Evolutionary conservation across 371 early-diverging fungal genomes (phyloP).

Genomic region (Mucor ambiguus): DNA sequence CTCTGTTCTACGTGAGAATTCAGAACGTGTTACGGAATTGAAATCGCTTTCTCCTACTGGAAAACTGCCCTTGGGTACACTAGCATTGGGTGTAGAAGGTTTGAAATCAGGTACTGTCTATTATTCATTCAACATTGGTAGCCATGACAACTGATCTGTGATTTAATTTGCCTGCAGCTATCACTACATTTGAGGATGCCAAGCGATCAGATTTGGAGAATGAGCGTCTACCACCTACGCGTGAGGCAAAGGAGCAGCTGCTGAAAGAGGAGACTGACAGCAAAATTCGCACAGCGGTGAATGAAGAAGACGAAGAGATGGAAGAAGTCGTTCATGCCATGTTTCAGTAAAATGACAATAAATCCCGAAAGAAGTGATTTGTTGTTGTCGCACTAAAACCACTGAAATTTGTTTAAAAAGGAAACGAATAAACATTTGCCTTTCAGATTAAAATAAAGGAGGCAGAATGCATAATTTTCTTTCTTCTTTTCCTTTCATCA

Average conservation of each 20-base stretch:
- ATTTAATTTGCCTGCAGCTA: slow-evolving; percentile 49
- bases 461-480: slow-evolving; percentile 2
- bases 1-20: slow-evolving; percentile 86
- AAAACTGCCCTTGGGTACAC: slow-evolving; percentile 80
- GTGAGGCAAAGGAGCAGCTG: slow-evolving; percentile 52
- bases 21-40: slow-evolving; percentile 90
- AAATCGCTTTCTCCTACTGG: slow-evolving; percentile 86
- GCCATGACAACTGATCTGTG: not conserved
- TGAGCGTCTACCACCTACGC: slow-evolving; percentile 88
- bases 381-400: slow-evolving; percentile 13
- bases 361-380: slow-evolving; percentile 4
- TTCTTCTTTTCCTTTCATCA: slow-evolving; percentile 3
- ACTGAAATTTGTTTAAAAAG: slow-evolving; percentile 9
- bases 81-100: slow-evolving; percentile 91
- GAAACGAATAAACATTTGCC: slow-evolving; percentile 21
- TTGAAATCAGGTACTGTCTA: slow-evolving; percentile 69
- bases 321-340: slow-evolving; percentile 51
- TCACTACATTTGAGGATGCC: slow-evolving; percentile 92
- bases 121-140: not conserved
- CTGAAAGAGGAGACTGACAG: slow-evolving; percentile 55
- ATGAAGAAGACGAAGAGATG: slow-evolving; percentile 48
- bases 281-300: slow-evolving; percentile 51
- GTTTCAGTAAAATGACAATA: slow-evolving; percentile 23
- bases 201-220: slow-evolving; percentile 86
- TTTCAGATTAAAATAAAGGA: slow-evolving; percentile 8